phyloP scores from a whole-genome alignment of 371 early-diverging fungal species.

The Conidiobolus coronatus region DNA sequence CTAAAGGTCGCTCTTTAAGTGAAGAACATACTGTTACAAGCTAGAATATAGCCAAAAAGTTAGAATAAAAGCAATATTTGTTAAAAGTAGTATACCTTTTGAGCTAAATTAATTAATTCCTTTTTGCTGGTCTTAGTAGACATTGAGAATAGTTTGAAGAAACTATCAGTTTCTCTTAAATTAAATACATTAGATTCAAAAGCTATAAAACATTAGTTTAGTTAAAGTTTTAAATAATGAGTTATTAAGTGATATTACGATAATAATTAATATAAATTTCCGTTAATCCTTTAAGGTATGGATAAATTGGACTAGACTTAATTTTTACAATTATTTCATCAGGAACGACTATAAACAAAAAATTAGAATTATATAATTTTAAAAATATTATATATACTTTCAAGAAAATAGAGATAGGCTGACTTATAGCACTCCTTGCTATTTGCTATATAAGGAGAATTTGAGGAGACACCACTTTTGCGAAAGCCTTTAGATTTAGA shows the following conservation, averaged over 20 bases:
- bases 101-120: constrained; percentile 37
- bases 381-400: background rate
- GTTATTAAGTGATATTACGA: constrained; percentile 13
- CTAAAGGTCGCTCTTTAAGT: constrained; percentile 64
- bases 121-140: constrained; percentile 18
- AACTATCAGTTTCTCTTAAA: constrained; percentile 38
- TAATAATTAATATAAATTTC: constrained; percentile 60
- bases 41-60: constrained; percentile 8
- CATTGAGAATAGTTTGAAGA: constrained; percentile 30
- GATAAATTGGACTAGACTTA: constrained; percentile 23
- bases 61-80: constrained; percentile 6
- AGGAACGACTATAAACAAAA: constrained; percentile 13
- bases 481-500: constrained; percentile 64
- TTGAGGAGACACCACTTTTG: constrained; percentile 12
- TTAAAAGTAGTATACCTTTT: constrained; percentile 19
- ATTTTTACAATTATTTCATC: constrained; percentile 31
- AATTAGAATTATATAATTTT: background rate
- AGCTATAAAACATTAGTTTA: constrained; percentile 22
- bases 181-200: constrained; percentile 60
- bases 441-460: background rate
- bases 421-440: background rate
- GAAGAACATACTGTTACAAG: constrained; percentile 46
- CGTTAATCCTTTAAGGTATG: constrained; percentile 36
- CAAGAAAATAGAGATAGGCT: background rate
- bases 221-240: constrained; percentile 4